phyloP scores from a whole-genome alignment of 306 rosid genomes.

The Crotalaria pallida region DNA sequence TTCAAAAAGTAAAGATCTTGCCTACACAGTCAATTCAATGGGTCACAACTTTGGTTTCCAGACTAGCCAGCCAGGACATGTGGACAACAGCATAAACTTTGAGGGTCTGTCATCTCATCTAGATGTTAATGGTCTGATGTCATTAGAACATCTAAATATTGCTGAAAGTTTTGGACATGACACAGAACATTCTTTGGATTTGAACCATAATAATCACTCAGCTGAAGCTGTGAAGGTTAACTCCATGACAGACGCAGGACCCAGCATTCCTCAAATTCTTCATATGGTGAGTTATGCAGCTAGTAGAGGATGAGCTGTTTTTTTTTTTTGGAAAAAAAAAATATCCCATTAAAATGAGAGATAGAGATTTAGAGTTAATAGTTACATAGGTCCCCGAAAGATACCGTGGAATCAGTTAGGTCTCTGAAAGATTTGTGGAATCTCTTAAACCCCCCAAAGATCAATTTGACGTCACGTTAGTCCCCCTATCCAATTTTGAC shows the following conservation, averaged over 20 bases:
- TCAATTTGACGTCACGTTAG: no score
- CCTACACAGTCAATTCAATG: slow-evolving; percentile 28
- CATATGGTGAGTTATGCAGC: slow-evolving; percentile 59
- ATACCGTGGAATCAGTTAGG: no score
- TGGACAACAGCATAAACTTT: slow-evolving; percentile 42
- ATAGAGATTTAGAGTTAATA: background rate
- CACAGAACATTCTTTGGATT: slow-evolving; percentile 44
- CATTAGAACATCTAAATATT: slow-evolving; percentile 45
- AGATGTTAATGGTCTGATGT: slow-evolving; percentile 49
- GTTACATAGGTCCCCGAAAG: no score
- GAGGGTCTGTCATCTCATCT: slow-evolving; percentile 47
- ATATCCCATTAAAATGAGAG: background rate
- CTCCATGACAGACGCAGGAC: slow-evolving; percentile 49
- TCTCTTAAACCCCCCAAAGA: no score
- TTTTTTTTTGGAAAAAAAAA: background rate
- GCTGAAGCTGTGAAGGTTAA: slow-evolving; percentile 39
- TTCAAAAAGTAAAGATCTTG: slow-evolving; percentile 47
- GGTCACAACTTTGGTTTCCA: slow-evolving; percentile 51
- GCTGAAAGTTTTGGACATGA: slow-evolving; percentile 43
- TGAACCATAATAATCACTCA: slow-evolving; percentile 43
- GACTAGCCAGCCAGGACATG: slow-evolving; percentile 44
- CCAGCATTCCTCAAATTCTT: slow-evolving; percentile 93
- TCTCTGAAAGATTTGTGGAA: no score
- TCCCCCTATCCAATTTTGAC: no score
- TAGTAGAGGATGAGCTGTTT: slow-evolving; percentile 4